Base-by-base conservation (phyloP, 2,329 filamentous ascomycete genomes). In the Ceratocystis ficicola region DNA sequence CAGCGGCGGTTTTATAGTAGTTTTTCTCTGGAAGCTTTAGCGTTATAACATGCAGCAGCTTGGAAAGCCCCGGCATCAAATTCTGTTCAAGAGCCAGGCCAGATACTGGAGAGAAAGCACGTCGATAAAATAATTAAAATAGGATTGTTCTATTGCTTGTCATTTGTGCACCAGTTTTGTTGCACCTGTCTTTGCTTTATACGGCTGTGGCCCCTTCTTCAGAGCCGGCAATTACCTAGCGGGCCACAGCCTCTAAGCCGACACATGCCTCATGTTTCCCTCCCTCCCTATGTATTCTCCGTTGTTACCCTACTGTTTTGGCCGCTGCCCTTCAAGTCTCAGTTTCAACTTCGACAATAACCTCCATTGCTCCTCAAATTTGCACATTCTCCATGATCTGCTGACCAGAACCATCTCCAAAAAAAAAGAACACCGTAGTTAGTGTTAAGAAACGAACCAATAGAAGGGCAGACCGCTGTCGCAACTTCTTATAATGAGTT, bases 91-190 rank as follows among this genome's bases (percentile, higher is more conserved):
- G 22, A 28, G 48, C 48, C 48, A 52, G 48, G 20, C 25, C 48
- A 52, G 48, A 10, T 25, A 15, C 48, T 15, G 25, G 55, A 59
- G 30, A 28, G 55, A 59, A 59, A 28, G 12, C 15, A 20, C 55
- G 17, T 30, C 55, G 32, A 59, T 59, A 59, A 59, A 59, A 32
- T 59, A 36, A n/a, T 28, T 59, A 59, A 59, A 59, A 59, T 59
- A 25, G 48, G 25, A 12, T 52, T 28, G 48, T 2, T 28, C 10
- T 28, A 6, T 25, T 41, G 10, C 20, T 25, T 28, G 48, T 25
- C 22, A 10, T 28, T 52, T 52, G 20, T 15, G 25, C 4, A 15
- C 48, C 10, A 52, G 22, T 22, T 28, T 10, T 28, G 48, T 52
- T 41, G 25, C 22, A 52, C 25, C 10, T 52, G 48, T 52, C 55